A percentile compares a stretch with the other conserved stretches of the same genome.
Conservation (phyloP, 805 yeast species). For the Suhomyces sp. region DNA sequence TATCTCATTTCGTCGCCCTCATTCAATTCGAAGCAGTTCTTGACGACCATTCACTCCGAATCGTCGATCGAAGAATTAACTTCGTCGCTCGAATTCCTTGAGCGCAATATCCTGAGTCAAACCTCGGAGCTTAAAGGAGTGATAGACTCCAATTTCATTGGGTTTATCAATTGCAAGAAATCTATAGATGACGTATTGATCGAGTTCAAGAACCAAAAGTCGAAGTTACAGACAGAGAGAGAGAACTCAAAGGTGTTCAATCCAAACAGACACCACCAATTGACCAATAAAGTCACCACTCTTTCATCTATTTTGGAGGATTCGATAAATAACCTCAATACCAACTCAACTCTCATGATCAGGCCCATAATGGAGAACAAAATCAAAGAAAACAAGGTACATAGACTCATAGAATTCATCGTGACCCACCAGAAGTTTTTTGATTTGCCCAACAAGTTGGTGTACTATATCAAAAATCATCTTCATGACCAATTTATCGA, state of each 20-base stretch:
- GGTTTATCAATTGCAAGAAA: slow-evolving; percentile 37
- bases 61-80: slow-evolving; percentile 37
- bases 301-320: slow-evolving; percentile 38
- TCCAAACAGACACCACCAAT: slow-evolving; percentile 25
- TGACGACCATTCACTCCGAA: slow-evolving; percentile 37
- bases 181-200: slow-evolving; percentile 39
- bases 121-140: slow-evolving; percentile 36
- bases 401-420: slow-evolving; percentile 36
- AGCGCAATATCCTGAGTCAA: slow-evolving; percentile 34
- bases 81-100: slow-evolving; percentile 29
- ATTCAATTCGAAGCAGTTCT: slow-evolving; percentile 36
- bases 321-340: slow-evolving; percentile 37
- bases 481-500: slow-evolving; percentile 39
- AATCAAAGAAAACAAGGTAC: slow-evolving; percentile 32
- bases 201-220: slow-evolving; percentile 34
- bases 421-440: slow-evolving; percentile 32
- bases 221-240: slow-evolving; percentile 34
- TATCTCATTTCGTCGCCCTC: slow-evolving; percentile 37
- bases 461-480: slow-evolving; percentile 25
- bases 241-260: slow-evolving; percentile 38
- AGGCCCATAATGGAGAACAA: slow-evolving; percentile 42
- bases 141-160: slow-evolving; percentile 35
- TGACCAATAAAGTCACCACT: slow-evolving; percentile 19
- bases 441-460: slow-evolving; percentile 35
- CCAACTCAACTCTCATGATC: slow-evolving; percentile 37